phyloP scores from a whole-genome alignment of 1,139 yeast genomes.

The Zygoascus sp. region DNA sequence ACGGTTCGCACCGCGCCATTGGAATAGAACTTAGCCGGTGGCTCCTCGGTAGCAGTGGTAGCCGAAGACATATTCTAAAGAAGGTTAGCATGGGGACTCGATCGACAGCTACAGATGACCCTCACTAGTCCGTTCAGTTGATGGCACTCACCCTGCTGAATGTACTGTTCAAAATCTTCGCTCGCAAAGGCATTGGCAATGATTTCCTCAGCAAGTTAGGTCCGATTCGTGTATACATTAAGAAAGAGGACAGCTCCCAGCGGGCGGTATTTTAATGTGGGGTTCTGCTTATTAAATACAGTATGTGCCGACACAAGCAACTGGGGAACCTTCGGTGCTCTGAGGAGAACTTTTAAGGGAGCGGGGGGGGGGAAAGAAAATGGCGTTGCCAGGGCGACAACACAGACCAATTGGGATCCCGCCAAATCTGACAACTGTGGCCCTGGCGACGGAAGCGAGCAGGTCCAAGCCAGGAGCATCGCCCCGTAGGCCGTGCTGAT shows the following conservation, averaged over 20 bases:
- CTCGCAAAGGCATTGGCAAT: conserved; percentile 29
- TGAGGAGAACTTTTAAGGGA: background rate
- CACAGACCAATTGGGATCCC: background rate
- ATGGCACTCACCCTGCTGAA: conserved; percentile 3
- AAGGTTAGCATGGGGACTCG: background rate
- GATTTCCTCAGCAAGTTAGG: background rate
- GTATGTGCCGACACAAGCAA: background rate
- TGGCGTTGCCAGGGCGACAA: background rate
- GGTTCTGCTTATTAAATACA: background rate
- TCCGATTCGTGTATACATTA: background rate
- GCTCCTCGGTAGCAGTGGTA: conserved; percentile 27
- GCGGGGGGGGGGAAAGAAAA: background rate
- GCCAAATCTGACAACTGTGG: too few relatives aligned
- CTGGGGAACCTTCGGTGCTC: background rate
- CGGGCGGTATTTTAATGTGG: background rate
- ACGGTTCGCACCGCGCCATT: conserved; percentile 68
- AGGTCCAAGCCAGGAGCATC: too few relatives aligned
- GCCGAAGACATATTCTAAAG: conserved; percentile 14
- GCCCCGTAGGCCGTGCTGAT: too few relatives aligned
- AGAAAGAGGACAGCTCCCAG: background rate
- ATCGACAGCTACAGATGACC: too few relatives aligned
- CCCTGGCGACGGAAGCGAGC: too few relatives aligned
- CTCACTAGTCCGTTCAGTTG: too few relatives aligned
- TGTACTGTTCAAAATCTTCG: conserved; percentile 24
- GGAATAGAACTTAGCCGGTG: conserved; percentile 60